Evolutionary conservation across 2,329 filamentous ascomycete species (phyloP), one percentile per base, ranked within the genome.

Genomic region (Neonectria sp.): DNA sequence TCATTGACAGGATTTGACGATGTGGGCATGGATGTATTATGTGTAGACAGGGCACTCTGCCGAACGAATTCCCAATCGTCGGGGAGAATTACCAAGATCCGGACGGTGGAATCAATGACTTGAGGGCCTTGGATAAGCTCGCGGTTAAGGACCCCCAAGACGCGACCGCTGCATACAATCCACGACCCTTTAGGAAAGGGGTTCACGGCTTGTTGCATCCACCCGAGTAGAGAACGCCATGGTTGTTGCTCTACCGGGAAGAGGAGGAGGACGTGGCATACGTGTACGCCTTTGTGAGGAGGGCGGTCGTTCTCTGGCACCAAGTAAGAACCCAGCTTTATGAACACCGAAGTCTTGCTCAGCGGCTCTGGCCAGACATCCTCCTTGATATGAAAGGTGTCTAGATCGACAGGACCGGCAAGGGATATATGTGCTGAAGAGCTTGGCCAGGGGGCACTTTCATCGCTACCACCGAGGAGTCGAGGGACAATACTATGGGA

Each of bases 181-280:
- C 21, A 21, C 21, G 21, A 21, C 21, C 21, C 21, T 1, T 62
- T 46, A 46, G 43, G 43, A 46, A 46, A 25, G 43, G 43, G 43
- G 43, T 46, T 46, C 43, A 46, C 43, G 9, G 43, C 43, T 46
- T 46, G 43, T 25, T 17, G n/a, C 43, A 46, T 46, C 43, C 43
- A 24, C 43, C 43, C n/a, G 43, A 46, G 43, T 12, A 46, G 43
- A 12, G 43, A 46, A 46, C n/a, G 6, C 43, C n/a, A 46, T 40
- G 35, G 35, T 46, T 24, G 43, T 46, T 46, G 43, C 43, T 46
- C 43, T 46, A 24, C 4, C 4, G 43, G 43, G 43, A 46, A 24
- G 43, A 46, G n/a, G 43, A 46, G 43, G n/a, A 46, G 43, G 43
- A 46, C 43, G n/a, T 46, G 43, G 43, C n/a, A 46, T 46, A 46